Conservation (phyloP, 768 basidiomycete species). For the Hericium alpestre region DNA sequence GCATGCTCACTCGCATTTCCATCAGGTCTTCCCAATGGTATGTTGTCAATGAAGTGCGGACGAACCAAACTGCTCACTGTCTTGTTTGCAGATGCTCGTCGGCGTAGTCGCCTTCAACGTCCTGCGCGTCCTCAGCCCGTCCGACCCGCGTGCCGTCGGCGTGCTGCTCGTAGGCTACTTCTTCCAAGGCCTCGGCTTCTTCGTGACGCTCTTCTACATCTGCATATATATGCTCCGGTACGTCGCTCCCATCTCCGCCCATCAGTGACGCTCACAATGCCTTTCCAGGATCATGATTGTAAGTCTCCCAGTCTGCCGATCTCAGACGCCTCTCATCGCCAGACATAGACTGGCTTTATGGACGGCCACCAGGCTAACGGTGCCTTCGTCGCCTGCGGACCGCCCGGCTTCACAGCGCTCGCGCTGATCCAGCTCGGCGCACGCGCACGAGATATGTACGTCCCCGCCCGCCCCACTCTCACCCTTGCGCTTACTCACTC, state of each 20-base stretch:
- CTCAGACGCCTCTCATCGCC: neutral
- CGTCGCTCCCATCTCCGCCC: conserved; percentile 7
- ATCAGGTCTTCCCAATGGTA: conserved; percentile 26
- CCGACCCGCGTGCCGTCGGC: conserved; percentile 28
- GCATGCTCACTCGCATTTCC: neutral
- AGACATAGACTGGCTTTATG: conserved; percentile 32
- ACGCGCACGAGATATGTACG: conserved; percentile 27
- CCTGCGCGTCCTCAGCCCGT: conserved; percentile 25
- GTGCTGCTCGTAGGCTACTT: conserved; percentile 35
- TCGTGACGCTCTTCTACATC: conserved; percentile 41
- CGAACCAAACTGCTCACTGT: conserved; percentile 1
- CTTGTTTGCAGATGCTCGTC: conserved; percentile 30
- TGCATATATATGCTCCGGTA: conserved; percentile 38
- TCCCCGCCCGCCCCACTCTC: conserved; percentile 1
- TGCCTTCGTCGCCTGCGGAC: conserved; percentile 38
- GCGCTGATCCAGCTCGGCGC: conserved; percentile 35
- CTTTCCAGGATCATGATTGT: conserved; percentile 29
- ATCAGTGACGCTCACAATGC: neutral
- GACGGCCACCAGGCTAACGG: conserved; percentile 38
- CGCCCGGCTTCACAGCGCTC: conserved; percentile 39
- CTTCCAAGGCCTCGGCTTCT: conserved; percentile 39
- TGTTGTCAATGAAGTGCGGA: neutral
- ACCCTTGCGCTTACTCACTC: neutral
- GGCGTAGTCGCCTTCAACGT: conserved; percentile 37
- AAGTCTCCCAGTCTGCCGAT: conserved; percentile 2